phyloP scores from a whole-genome alignment of 805 yeast genomes.

The Grigorovia yakushimaensis region DNA sequence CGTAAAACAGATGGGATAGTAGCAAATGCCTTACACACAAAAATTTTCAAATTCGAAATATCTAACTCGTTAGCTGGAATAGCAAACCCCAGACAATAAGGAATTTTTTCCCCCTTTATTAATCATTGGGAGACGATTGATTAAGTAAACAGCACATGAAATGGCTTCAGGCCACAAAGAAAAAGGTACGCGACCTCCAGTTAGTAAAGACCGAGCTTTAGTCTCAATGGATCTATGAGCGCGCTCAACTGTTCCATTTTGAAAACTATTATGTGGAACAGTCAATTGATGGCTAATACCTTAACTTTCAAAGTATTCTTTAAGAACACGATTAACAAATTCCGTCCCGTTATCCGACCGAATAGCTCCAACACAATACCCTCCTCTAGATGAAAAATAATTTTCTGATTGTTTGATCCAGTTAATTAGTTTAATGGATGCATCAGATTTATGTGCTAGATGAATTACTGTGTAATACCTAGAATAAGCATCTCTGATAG shows the following conservation, averaged over 20 bases:
- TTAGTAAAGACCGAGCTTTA: slow-evolving; percentile 2
- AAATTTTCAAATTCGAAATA: slow-evolving; percentile 1
- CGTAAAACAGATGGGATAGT: slow-evolving; percentile 1
- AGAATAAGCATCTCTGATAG: slow-evolving; percentile 2
- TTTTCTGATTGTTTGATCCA: slow-evolving; percentile 2
- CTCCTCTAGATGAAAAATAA: slow-evolving; percentile 1
- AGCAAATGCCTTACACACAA: slow-evolving; percentile 12
- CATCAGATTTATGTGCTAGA: slow-evolving; percentile 2
- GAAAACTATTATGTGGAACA: slow-evolving; percentile 4
- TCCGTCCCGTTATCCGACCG: slow-evolving; percentile 6
- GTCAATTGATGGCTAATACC: slow-evolving; percentile 7
- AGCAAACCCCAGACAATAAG: neutral
- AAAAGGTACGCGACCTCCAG: slow-evolving; percentile 8
- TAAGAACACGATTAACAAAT: slow-evolving; percentile 1
- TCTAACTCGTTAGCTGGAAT: neutral
- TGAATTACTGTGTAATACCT: slow-evolving; percentile 4
- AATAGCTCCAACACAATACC: neutral
- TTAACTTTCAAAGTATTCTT: neutral
- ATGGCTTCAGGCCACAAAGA: slow-evolving; percentile 14
- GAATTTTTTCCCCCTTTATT: slow-evolving; percentile 2
- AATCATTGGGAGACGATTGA: slow-evolving; percentile 5
- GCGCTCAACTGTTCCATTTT: slow-evolving; percentile 13
- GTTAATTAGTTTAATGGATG: neutral
- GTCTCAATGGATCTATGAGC: slow-evolving; percentile 9
- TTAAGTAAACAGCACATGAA: slow-evolving; percentile 5